Evolutionary conservation across 352 stramenopile genomes (phyloP), one percentile per base, ranked within the genome.

Genomic region (Phytophthora citrophthora): DNA sequence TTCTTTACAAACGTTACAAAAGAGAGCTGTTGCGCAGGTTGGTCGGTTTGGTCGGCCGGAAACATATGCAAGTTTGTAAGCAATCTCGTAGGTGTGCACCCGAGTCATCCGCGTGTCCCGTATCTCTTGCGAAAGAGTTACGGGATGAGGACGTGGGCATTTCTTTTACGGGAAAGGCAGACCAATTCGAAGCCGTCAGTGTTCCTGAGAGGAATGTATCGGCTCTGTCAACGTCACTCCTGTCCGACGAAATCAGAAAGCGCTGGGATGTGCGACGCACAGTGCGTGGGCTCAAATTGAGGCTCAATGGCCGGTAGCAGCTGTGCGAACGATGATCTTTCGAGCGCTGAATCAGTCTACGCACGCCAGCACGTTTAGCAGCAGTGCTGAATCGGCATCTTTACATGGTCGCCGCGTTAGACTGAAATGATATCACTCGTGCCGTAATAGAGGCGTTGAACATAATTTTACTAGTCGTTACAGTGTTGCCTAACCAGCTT

Each of bases 31-130:
- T 72, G 57, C 58, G 54, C 6, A 1, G 57, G 57, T 38, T 48
- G 64, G 57, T 63, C 64, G 52, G 12, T 38, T 47, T 62, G 57
- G 64, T 64, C 49, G 62, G 62, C n/a, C 26, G 55, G 20, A 61
- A 54, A 20, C 6, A 54, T 66, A 45, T 55, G 31, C 11, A 13
- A 13, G 1, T 61, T 50, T 60, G 53, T 64, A 69, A 55, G 13
- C 6, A 23, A 38, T 11, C 36, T 16, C 29, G 12, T 43, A 18
- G 57, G 36, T 44, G 41, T 54, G 27, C 1, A n/a, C 32, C 32
- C 32, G 9, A 20, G 20, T 20, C 20, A 20, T 20, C 20, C 20
- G 26, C 26, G 26, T 29, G 26, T 29, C 26, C 26, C 2, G 26
- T 7, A 29, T 0, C 20, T 1, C 20, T 20, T 2, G 20, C 20